Evolutionary conservation across 352 stramenopile species (phyloP).

Genomic region (Nothophytophthora sp.): DNA sequence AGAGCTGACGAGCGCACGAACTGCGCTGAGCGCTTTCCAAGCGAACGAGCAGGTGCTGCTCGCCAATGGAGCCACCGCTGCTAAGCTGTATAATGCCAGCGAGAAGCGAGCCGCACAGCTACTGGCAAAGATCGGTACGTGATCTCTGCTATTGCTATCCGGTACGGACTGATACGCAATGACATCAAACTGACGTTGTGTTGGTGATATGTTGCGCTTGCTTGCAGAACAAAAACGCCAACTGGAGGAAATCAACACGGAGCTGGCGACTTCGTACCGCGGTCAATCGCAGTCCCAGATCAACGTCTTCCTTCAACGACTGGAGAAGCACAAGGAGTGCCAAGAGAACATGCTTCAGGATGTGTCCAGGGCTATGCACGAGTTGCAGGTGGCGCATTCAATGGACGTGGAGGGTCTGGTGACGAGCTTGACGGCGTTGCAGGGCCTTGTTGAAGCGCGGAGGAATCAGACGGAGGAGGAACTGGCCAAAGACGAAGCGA

Average conservation of each 20-base stretch:
- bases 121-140: conserved; percentile 54
- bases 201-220: no score
- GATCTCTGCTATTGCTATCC: neutral
- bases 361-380: conserved; percentile 40
- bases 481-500: conserved; percentile 10
- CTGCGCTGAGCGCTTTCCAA: conserved; percentile 42
- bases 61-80: conserved; percentile 46
- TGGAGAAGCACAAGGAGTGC: conserved; percentile 50
- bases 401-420: conserved; percentile 42
- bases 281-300: conserved; percentile 47
- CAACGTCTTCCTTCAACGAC: conserved; percentile 38
- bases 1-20: conserved; percentile 28
- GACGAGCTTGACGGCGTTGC: conserved; percentile 29
- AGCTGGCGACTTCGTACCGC: conserved; percentile 44
- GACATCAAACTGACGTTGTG: conserved; percentile 4
- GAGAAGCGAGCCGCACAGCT: conserved; percentile 46
- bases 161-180: neutral
- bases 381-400: conserved; percentile 49
- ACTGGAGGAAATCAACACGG: conserved; percentile 50
- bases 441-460: conserved; percentile 31
- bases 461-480: conserved; percentile 21
- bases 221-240: conserved; percentile 44
- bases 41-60: conserved; percentile 62
- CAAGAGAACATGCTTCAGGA: conserved; percentile 50
- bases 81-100: conserved; percentile 58